phyloP scores from a whole-genome alignment of 2,329 filamentous ascomycete species.

The Ophiocordyceps camponoti-leonardi region DNA sequence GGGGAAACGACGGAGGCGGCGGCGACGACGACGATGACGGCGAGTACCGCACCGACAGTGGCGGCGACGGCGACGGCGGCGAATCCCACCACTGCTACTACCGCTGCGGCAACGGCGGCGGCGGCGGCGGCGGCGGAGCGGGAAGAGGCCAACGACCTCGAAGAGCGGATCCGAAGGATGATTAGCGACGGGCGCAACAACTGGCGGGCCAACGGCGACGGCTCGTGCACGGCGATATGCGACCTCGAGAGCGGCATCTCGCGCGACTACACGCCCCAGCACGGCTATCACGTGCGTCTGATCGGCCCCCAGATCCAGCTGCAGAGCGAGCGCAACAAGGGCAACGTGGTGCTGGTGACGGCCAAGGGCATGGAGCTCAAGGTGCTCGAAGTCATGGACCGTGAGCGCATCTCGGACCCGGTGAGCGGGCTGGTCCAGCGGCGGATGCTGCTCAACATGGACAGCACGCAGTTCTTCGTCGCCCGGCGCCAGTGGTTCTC shows the following conservation, averaged over 20 bases:
- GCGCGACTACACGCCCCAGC: slow-evolving; percentile 76
- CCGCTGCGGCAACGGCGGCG: neutral
- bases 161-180: slow-evolving; percentile 74
- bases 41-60: neutral
- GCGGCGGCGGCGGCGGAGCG: slow-evolving; percentile 25
- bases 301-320: slow-evolving; percentile 97
- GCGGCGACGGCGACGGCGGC: neutral
- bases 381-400: slow-evolving; percentile 95
- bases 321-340: slow-evolving; percentile 95
- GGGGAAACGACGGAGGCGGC: neutral
- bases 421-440: slow-evolving; percentile 92
- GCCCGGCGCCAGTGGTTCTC: slow-evolving; percentile 84
- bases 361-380: slow-evolving; percentile 98
- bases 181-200: slow-evolving; percentile 50
- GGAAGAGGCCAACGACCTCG: slow-evolving; percentile 44
- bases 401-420: slow-evolving; percentile 75
- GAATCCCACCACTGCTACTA: neutral
- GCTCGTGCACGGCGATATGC: slow-evolving; percentile 28
- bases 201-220: slow-evolving; percentile 15
- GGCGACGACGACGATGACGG: neutral
- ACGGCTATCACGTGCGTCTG: slow-evolving; percentile 83
- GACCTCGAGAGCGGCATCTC: slow-evolving; percentile 62
- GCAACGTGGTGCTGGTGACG: slow-evolving; percentile 89
- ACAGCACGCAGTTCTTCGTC: slow-evolving; percentile 96
- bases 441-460: slow-evolving; percentile 87